These are phyloP conservation scores for Gigaspora rosea DNA, from an alignment of 192 early-diverging fungal species.

Conservation along the genomic window DNA sequence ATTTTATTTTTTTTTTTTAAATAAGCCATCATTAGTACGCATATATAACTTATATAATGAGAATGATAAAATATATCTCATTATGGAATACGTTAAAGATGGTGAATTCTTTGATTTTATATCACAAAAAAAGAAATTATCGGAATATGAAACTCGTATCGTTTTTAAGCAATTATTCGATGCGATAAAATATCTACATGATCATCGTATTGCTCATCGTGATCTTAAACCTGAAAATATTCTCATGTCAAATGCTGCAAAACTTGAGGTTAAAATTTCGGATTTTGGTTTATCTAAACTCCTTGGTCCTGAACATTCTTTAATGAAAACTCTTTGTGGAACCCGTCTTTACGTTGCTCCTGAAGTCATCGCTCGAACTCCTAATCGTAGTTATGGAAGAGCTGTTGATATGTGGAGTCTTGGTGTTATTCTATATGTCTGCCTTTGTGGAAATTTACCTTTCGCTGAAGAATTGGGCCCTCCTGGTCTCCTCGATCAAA, in stretches of 20 bases:
- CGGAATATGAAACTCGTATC: slow-evolving; percentile 75
- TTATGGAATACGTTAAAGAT: slow-evolving; percentile 57
- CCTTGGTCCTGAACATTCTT: slow-evolving; percentile 50
- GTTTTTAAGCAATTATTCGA: slow-evolving; percentile 79
- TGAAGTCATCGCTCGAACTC: slow-evolving; percentile 69
- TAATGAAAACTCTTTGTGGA: slow-evolving; percentile 81
- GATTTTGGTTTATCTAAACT: slow-evolving; percentile 92
- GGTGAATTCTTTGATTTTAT: slow-evolving; percentile 96
- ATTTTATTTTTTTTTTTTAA: not conserved
- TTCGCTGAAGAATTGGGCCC: slow-evolving; percentile 43
- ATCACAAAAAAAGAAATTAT: slow-evolving; percentile 67
- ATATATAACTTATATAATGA: not conserved
- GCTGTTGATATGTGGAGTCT: slow-evolving; percentile 93
- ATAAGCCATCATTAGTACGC: not conserved
- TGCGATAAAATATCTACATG: slow-evolving; percentile 86
- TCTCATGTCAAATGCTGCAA: slow-evolving; percentile 50
- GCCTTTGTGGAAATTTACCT: slow-evolving; percentile 86
- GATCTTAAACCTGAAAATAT: slow-evolving; percentile 92
- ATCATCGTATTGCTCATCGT: slow-evolving; percentile 84
- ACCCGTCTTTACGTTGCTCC: slow-evolving; percentile 92
- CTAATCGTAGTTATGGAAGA: slow-evolving; percentile 65
- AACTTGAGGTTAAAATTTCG: slow-evolving; percentile 80
- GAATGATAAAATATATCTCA: slow-evolving; percentile 1
- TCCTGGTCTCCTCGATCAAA: not conserved
- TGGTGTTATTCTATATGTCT: slow-evolving; percentile 93